These are phyloP conservation scores for Russula brevipes DNA, from an alignment of 768 basidiomycete genomes.

Conservation along the genomic window DNA sequence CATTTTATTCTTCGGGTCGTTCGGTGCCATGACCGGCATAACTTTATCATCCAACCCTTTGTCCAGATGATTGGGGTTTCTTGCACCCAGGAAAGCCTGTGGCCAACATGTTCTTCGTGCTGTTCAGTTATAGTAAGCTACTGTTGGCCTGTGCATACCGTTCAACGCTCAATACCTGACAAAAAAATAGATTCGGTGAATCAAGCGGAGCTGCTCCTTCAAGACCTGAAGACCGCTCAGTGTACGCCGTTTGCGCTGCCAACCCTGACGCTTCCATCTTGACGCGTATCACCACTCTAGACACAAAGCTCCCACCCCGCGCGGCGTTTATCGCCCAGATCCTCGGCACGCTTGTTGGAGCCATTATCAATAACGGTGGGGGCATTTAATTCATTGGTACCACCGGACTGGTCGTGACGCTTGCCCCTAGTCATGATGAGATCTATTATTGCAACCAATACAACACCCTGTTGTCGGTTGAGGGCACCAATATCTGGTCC, in stretches of 20 bases:
- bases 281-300: neutral
- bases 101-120: constrained; percentile 39
- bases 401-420: neutral
- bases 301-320: constrained; percentile 46
- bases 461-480: constrained; percentile 46
- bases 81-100: constrained; percentile 34
- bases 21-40: constrained; percentile 45
- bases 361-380: constrained; percentile 34
- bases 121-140: constrained; percentile 43
- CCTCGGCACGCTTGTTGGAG: constrained; percentile 45
- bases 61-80: constrained; percentile 43
- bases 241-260: constrained; percentile 27
- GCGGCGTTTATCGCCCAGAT: constrained; percentile 48
- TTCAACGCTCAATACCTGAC: neutral
- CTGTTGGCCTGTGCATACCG: neutral
- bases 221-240: constrained; percentile 47
- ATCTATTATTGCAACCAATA: constrained; percentile 49
- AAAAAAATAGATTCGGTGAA: constrained; percentile 35
- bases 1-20: constrained; percentile 43
- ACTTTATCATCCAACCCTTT: constrained; percentile 44
- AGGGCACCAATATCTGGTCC: constrained; percentile 52
- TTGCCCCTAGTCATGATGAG: constrained; percentile 46
- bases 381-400: neutral
- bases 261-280: neutral
- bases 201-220: constrained; percentile 41